Percentiles rank a stretch among this genome's conserved stretches.
These are phyloP conservation scores for Lactarius trivialis DNA, from an alignment of 768 basidiomycete genomes.

Conservation along the genomic window DNA sequence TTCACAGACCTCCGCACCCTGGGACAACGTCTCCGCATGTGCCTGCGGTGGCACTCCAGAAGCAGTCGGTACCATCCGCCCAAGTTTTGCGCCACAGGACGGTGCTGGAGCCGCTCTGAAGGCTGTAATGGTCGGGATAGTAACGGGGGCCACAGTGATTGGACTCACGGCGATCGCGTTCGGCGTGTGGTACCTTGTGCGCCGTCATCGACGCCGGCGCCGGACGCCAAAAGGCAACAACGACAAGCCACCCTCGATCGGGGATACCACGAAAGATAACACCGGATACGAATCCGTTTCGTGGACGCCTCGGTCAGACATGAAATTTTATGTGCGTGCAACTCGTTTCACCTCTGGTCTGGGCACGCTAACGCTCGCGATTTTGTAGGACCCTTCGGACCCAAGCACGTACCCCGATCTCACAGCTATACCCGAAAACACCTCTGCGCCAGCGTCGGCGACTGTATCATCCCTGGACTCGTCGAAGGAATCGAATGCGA, in stretches of 20 bases:
- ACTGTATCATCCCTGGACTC: not conserved
- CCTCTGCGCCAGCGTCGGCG: not conserved
- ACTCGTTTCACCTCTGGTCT: not conserved
- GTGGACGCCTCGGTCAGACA: not conserved
- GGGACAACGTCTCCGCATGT: conserved; percentile 12
- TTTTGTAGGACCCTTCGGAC: conserved; percentile 1
- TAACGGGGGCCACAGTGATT: not conserved
- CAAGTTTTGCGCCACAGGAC: conserved; percentile 1
- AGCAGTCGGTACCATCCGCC: not conserved
- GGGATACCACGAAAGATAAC: not conserved
- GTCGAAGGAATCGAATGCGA: too few relatives aligned
- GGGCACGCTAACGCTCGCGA: not conserved
- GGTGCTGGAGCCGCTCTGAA: not conserved
- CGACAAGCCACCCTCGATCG: not conserved
- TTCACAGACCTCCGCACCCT: not conserved
- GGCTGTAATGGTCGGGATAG: not conserved
- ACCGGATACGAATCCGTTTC: not conserved
- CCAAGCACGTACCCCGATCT: not conserved
- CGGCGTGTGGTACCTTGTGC: not conserved
- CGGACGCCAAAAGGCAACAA: not conserved
- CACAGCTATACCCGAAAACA: not conserved
- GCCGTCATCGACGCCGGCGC: not conserved
- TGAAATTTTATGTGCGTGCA: conserved; percentile 3
- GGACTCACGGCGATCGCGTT: not conserved
- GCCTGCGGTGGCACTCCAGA: not conserved